Base-by-base conservation (phyloP, 768 basidiomycete genomes). In the Hygrophorus russula region DNA sequence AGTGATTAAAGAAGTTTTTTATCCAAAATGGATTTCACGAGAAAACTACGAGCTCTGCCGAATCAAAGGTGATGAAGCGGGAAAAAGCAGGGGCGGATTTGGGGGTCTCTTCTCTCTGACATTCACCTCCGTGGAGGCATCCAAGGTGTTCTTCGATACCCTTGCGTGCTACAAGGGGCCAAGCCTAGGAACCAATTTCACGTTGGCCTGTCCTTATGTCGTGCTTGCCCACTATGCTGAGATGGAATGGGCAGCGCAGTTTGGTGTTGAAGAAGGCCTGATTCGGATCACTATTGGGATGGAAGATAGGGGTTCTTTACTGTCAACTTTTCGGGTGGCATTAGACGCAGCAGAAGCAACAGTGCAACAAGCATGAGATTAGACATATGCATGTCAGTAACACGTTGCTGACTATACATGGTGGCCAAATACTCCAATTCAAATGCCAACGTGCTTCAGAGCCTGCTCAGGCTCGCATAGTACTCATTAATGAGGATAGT, bases 111-210 rank as follows among this genome's bases (percentile, higher is more conserved):
- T 96, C 66, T 85, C 87, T 1, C 61, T 94, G 40, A 83, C 81
- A 0, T 98, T 99, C 65, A 81, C 75, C 8, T 74, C 81, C 5
- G 47, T 60, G 9, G 66, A 65, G 1, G 84, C 85, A 0, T 81
- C 86, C 2, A 61, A 66, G 44, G 82, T 82, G 11, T 96, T 96
- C 65, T 94, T 83, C 54, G 89, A 99, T 60, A 65, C 76, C 0
- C 67, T 99, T 31, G 70, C 73, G 6, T 91, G 81, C 59, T 73
- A 74, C 51, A 99, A 98, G 59, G 94, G 94, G 2, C 94, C 94
- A 0, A 82, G 80, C 55, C 71, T 89, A 7, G 94, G 94, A 2
- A 97, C 94, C 15, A 96, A 90, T 69, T 97, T 97, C 59, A 97
- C 94, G 2, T 71, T 98, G 24, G 90, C 91, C 27, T 92, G 81